Evolutionary conservation across 139 green algal genomes (phyloP).

Genomic region (Picochlorum sp.): DNA sequence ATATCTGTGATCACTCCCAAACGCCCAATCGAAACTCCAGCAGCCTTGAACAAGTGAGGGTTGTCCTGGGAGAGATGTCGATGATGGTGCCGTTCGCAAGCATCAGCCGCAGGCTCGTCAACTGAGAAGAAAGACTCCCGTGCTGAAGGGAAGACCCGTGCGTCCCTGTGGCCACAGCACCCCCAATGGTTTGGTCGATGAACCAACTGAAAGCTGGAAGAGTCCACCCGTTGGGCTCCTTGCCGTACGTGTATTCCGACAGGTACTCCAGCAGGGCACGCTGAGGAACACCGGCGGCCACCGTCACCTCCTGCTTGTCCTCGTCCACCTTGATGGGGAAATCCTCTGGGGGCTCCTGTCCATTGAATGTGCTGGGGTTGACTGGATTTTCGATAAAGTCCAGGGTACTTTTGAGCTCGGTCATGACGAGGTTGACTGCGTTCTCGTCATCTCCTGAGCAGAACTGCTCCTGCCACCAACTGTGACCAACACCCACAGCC

Average conservation of each 20-base stretch:
- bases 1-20: constrained; percentile 69
- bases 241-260: constrained; percentile 51
- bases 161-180: constrained; percentile 69
- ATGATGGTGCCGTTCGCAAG: constrained; percentile 64
- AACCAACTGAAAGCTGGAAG: constrained; percentile 70
- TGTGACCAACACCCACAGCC: constrained; percentile 46
- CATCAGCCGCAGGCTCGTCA: constrained; percentile 47
- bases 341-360: constrained; percentile 2
- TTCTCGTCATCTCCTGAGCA: constrained; percentile 27
- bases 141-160: constrained; percentile 64
- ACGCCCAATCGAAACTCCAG: constrained; percentile 43
- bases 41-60: constrained; percentile 47
- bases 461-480: constrained; percentile 6
- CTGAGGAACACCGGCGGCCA: constrained; percentile 57
- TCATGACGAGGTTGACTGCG: constrained; percentile 55
- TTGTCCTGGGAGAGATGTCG: constrained; percentile 43
- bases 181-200: constrained; percentile 76
- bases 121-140: constrained; percentile 56
- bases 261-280: constrained; percentile 73
- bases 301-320: constrained; percentile 44
- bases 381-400: constrained; percentile 16
- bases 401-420: constrained; percentile 31
- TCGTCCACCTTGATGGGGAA: constrained; percentile 51
- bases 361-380: constrained; percentile 9
- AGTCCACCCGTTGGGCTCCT: constrained; percentile 50